phyloP scores from a whole-genome alignment of 2,329 filamentous ascomycete genomes.

The Ceratocystis cubensis region DNA sequence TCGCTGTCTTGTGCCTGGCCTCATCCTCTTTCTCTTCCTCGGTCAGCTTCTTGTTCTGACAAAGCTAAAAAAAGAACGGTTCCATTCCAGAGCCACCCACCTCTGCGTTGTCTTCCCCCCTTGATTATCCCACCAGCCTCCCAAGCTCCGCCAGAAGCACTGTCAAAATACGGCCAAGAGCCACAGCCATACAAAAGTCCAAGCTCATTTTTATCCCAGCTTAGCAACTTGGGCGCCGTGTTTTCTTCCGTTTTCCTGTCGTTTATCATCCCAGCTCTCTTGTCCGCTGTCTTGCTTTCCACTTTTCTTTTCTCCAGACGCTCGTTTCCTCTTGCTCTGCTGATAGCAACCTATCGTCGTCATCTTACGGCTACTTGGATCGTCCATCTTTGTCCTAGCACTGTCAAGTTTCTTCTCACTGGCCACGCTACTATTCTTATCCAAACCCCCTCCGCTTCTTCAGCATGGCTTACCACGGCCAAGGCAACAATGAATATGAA shows the following conservation, averaged over 20 bases:
- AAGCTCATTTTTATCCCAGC: constrained; percentile 2
- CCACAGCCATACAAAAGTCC: neutral
- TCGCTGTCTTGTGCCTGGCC: neutral
- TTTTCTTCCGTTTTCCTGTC: neutral
- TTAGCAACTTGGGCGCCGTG: neutral
- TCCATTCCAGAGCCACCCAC: neutral
- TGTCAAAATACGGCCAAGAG: constrained; percentile 7
- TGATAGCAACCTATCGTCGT: neutral
- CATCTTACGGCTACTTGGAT: neutral
- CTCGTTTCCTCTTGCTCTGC: neutral
- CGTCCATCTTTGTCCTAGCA: neutral
- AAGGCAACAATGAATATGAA: constrained; percentile 43
- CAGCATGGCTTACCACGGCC: constrained; percentile 49
- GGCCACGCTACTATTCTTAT: neutral
- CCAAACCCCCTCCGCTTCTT: constrained; percentile 21
- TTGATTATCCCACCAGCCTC: constrained; percentile 16
- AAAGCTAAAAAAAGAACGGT: neutral
- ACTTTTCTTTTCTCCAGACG: neutral
- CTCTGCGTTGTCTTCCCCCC: constrained; percentile 10
- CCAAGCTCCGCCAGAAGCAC: neutral
- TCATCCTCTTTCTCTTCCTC: neutral
- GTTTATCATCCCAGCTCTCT: neutral
- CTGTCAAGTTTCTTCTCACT: neutral
- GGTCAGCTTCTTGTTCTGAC: neutral
- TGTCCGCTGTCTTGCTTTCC: neutral